These are phyloP conservation scores for Pythium dissimile DNA, from an alignment of 352 stramenopile genomes.

Conservation along the genomic window DNA sequence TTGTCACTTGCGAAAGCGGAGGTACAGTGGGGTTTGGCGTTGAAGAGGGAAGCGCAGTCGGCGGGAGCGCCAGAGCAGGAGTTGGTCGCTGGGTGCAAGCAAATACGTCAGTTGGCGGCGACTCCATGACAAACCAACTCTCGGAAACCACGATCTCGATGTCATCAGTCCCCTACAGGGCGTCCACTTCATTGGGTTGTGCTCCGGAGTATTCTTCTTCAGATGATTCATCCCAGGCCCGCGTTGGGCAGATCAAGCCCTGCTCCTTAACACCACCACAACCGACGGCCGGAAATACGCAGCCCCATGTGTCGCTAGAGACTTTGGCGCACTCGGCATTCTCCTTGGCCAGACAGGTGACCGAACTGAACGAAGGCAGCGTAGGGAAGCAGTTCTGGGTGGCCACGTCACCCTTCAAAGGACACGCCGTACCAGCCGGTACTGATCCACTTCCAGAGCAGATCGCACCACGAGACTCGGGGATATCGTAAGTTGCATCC, in stretches of 20 bases:
- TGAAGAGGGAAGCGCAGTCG: not conserved
- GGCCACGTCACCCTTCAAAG: conserved; percentile 17
- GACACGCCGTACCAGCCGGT: conserved; percentile 21
- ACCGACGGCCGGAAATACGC: conserved; percentile 23
- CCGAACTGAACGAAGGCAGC: conserved; percentile 22
- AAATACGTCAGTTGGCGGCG: conserved; percentile 3
- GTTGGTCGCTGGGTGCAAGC: conserved; percentile 7
- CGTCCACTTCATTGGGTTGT: not conserved
- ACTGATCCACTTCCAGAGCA: conserved; percentile 20
- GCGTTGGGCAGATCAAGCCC: conserved; percentile 21
- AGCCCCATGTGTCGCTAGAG: conserved; percentile 22
- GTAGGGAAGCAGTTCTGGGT: conserved; percentile 20
- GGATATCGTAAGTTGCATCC: conserved; percentile 27
- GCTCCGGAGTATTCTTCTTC: conserved; percentile 12
- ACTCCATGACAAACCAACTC: conserved; percentile 38
- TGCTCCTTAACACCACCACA: conserved; percentile 1
- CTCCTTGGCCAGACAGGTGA: conserved; percentile 23
- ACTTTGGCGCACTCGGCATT: conserved; percentile 23
- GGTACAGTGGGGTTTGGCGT: not conserved
- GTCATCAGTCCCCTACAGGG: not conserved
- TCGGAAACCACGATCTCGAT: not conserved
- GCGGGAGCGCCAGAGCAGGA: not conserved
- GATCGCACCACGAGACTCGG: conserved; percentile 17
- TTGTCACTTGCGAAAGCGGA: not conserved
- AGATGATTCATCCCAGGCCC: conserved; percentile 22